Evolutionary conservation across 1,139 yeast species (phyloP), one percentile per base, ranked within the genome.

Genomic region (Spencermartinsiella ligniputridi): DNA sequence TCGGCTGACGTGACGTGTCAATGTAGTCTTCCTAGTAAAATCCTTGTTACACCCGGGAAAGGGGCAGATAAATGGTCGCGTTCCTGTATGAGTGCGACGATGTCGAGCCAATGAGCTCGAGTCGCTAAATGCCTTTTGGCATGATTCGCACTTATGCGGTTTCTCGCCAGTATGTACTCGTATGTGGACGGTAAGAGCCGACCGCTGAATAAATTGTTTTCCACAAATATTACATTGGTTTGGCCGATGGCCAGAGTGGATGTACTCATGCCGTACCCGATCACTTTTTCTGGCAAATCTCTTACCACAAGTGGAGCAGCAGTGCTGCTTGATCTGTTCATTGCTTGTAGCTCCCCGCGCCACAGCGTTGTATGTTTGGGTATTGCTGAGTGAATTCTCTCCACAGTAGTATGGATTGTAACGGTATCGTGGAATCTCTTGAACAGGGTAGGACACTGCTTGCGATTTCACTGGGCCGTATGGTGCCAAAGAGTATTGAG

Each of bases 161-260:
- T 92, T 77, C 56, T 45, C 96, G 17, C 97, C 97, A 0, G 95
- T 86, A 62, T 87, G 96, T 18, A 86, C 87, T 47, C 95, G 69
- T 51, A 78, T 64, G 60, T 83, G 90, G 52, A 88, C 74, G 9
- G 89, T 82, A 48, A 83, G 66, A 54, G 84, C 89, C 53, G 83
- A 87, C 38, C 82, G 73, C 53, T 89, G 74, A 52, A 81, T 75
- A 58, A 83, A 83, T 54, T 79, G 70, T 63, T 83, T 84, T 35
- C 74, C 64, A 62, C 67, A 63, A 21, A 57, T 51, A 8, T 55
- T 55, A 44, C 67, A 63, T 4, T 55, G 57, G 44, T 63, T 63
- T 3, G 66, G 67, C 35, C 90, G 74, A 51, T 84, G 94, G 13
- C 96, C 96, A 0, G 95, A 84, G 61, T 87, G 96, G 24, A 86